Conservation (phyloP, 2,329 filamentous ascomycete species). For the Verticillium tricorpus region DNA sequence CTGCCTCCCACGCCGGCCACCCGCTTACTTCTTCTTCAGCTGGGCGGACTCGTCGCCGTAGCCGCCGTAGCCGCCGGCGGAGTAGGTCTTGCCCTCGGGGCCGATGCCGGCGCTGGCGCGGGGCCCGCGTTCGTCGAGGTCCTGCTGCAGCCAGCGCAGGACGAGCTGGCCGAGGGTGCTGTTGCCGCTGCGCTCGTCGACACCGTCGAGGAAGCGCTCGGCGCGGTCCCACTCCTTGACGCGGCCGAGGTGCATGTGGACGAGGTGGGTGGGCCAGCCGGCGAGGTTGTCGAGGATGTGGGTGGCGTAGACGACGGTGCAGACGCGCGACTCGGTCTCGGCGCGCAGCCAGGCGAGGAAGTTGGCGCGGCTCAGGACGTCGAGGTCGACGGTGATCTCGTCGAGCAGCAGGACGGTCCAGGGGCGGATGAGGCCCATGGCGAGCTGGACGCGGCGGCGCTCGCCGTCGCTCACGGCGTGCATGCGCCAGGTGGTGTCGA, state of each 20-base stretch:
- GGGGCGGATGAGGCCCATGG: conserved; percentile 88
- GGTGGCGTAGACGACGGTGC: conserved; percentile 95
- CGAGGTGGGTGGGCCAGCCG: conserved; percentile 90
- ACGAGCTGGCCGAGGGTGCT: conserved; percentile 84
- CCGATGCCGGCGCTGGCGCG: conserved; percentile 53
- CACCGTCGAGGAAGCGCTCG: conserved; percentile 59
- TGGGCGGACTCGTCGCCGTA: conserved; percentile 51
- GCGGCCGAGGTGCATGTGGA: conserved; percentile 87
- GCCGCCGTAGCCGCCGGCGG: conserved; percentile 46
- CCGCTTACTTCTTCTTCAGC: conserved; percentile 11
- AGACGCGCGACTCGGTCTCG: conserved; percentile 77
- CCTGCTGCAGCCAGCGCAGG: conserved; percentile 77
- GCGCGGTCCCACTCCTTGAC: conserved; percentile 83
- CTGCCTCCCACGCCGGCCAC: neutral
- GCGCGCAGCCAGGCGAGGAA: conserved; percentile 82
- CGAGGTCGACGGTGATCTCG: conserved; percentile 95
- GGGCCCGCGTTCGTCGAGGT: conserved; percentile 74
- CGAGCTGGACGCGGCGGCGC: conserved; percentile 83
- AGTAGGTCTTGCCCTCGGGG: conserved; percentile 62
- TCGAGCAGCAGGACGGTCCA: conserved; percentile 91
- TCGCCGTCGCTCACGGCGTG: conserved; percentile 94
- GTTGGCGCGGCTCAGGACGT: conserved; percentile 77
- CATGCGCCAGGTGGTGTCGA: conserved; percentile 91
- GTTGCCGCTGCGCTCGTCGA: conserved; percentile 57
- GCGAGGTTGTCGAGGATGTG: conserved; percentile 96